Conservation (phyloP, 148 eudicot genomes). For the Chenopodium quinoa region DNA sequence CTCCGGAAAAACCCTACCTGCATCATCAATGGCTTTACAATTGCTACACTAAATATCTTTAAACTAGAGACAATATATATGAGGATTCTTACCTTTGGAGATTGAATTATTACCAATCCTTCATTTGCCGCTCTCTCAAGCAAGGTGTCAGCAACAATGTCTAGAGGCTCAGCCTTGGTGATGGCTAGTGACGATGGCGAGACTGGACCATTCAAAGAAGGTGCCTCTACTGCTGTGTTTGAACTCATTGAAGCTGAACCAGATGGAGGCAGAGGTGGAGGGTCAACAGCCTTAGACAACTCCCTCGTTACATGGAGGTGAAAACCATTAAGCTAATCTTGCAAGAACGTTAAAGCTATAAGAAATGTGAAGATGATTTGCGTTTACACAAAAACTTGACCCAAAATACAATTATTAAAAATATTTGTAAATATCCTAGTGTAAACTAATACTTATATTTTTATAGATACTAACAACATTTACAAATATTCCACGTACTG, state of each 20-base stretch:
- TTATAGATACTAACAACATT: not conserved
- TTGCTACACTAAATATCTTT: not conserved
- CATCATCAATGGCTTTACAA: conserved; percentile 13
- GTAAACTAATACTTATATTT: not conserved
- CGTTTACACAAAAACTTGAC: not conserved
- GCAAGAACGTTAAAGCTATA: conserved; percentile 6
- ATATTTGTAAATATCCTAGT: not conserved
- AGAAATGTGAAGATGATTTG: conserved; percentile 15
- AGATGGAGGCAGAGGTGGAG: conserved; percentile 40
- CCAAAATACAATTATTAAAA: not conserved
- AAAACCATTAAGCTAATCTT: conserved; percentile 74
- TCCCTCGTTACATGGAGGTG: conserved; percentile 66
- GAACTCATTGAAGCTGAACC: conserved; percentile 43
- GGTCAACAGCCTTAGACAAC: conserved; percentile 38
- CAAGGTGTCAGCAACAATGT: conserved; percentile 35
- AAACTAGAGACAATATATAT: conserved; percentile 10
- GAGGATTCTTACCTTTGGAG: conserved; percentile 63
- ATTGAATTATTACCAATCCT: conserved; percentile 65
- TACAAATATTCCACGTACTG: not conserved
- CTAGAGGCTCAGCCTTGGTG: conserved; percentile 40
- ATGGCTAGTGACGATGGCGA: conserved; percentile 68
- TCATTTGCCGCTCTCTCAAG: conserved; percentile 72
- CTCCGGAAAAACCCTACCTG: conserved; percentile 94
- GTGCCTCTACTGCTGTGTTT: conserved; percentile 34
- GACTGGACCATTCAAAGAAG: conserved; percentile 52